These are phyloP conservation scores for Mycena albidolilacea DNA, from an alignment of 768 basidiomycete genomes.

Conservation along the genomic window DNA sequence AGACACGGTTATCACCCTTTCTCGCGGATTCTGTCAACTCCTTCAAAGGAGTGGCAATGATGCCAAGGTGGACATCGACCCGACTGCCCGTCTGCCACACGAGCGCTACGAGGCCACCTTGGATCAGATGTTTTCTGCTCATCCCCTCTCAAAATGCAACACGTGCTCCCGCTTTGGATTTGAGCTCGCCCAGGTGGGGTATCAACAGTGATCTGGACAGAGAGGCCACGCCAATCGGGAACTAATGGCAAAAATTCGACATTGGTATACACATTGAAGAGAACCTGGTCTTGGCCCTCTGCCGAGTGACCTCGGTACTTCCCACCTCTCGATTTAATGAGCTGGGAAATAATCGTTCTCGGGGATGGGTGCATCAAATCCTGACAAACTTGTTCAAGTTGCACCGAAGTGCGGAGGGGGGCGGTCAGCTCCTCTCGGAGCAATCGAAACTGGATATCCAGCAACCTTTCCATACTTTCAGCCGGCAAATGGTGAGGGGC, in stretches of 20 bases:
- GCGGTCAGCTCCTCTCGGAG: conserved; percentile 82
- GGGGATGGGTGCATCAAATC: conserved; percentile 52
- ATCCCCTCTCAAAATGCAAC: conserved; percentile 73
- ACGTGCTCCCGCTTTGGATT: conserved; percentile 54
- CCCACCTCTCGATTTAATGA: conserved; percentile 71
- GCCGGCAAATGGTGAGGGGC: conserved; percentile 75
- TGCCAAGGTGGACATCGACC: conserved; percentile 69
- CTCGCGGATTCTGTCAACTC: conserved; percentile 65
- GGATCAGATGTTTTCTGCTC: conserved; percentile 70
- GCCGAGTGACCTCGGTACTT: conserved; percentile 62
- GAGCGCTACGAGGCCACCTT: conserved; percentile 76
- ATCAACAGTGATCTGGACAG: conserved; percentile 61
- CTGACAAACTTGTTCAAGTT: conserved; percentile 60
- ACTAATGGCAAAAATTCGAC: conserved; percentile 61
- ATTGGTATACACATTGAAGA: conserved; percentile 77
- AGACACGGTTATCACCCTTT: conserved; percentile 54
- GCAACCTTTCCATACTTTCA: conserved; percentile 73
- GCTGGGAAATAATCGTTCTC: conserved; percentile 58
- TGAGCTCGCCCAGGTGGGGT: conserved; percentile 73
- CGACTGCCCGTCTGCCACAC: conserved; percentile 57
- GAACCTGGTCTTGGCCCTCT: conserved; percentile 60
- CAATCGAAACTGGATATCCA: conserved; percentile 84
- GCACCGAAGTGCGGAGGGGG: conserved; percentile 65
- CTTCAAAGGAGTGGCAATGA: conserved; percentile 56
- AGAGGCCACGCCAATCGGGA: conserved; percentile 68